These are phyloP conservation scores for Coemansia erecta DNA, from an alignment of 192 early-diverging fungal species.

Conservation along the genomic window DNA sequence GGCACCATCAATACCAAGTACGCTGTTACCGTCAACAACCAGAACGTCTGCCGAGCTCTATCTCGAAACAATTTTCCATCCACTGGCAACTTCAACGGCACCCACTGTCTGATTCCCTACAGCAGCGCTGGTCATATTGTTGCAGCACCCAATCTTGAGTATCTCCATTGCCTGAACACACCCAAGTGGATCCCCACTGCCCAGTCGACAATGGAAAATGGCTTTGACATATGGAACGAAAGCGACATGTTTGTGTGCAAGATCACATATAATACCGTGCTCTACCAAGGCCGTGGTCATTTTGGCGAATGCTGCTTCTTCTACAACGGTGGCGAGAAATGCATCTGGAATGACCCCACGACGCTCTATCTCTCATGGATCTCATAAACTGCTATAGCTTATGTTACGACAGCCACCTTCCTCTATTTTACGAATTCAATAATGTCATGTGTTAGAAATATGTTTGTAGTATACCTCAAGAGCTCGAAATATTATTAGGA, in stretches of 20 bases:
- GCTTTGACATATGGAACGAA: neutral
- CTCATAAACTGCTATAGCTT: neutral
- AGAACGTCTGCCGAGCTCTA: neutral
- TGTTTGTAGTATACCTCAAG: too few species aligned
- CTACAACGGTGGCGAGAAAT: conserved; percentile 12
- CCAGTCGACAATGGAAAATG: neutral
- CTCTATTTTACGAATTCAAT: too few species aligned
- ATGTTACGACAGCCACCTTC: too few species aligned
- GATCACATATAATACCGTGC: neutral
- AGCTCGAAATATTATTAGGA: too few species aligned
- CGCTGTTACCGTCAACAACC: neutral
- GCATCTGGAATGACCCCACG: conserved; percentile 9
- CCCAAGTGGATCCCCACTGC: neutral
- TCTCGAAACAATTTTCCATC: neutral
- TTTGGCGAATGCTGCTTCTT: neutral
- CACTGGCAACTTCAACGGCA: conserved; percentile 2
- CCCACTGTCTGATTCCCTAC: conserved; percentile 1
- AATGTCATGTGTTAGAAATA: too few species aligned
- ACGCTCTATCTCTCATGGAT: conserved; percentile 16
- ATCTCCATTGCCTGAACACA: neutral
- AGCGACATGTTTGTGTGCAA: conserved; percentile 2
- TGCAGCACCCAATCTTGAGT: neutral
- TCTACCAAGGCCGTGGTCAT: neutral
- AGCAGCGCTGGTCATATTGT: neutral
- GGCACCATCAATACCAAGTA: neutral